These are phyloP conservation scores for Diplodia intermedia DNA, from an alignment of 2,329 filamentous ascomycete genomes.

Conservation along the genomic window DNA sequence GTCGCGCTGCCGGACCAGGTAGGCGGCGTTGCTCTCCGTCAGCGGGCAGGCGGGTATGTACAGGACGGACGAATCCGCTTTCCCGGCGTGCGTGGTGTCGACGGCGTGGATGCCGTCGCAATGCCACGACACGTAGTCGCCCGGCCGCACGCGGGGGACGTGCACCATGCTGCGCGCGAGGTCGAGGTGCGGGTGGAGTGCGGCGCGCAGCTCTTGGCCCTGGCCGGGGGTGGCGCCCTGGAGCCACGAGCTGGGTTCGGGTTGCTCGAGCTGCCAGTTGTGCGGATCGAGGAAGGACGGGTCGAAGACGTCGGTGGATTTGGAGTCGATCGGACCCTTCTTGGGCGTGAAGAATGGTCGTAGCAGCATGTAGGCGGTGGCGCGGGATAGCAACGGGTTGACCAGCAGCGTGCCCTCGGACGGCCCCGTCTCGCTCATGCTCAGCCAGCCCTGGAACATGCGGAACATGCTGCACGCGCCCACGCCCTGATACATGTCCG, in stretches of 20 bases:
- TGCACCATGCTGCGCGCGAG: slow-evolving; percentile 74
- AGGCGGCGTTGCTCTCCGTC: slow-evolving; percentile 75
- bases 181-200: slow-evolving; percentile 73
- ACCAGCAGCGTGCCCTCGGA: slow-evolving; percentile 82
- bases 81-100: slow-evolving; percentile 76
- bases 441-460: slow-evolving; percentile 89
- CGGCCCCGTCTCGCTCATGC: slow-evolving; percentile 75
- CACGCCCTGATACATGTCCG: slow-evolving; percentile 79
- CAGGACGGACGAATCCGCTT: slow-evolving; percentile 77
- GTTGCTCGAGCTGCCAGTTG: slow-evolving; percentile 67
- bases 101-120: slow-evolving; percentile 84
- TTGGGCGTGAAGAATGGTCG: slow-evolving; percentile 79
- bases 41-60: slow-evolving; percentile 89
- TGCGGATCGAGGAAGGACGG: slow-evolving; percentile 54
- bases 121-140: slow-evolving; percentile 81
- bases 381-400: slow-evolving; percentile 76
- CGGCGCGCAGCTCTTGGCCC: slow-evolving; percentile 70
- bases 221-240: slow-evolving; percentile 74
- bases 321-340: slow-evolving; percentile 47
- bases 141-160: slow-evolving; percentile 71
- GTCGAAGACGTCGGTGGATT: slow-evolving; percentile 48
- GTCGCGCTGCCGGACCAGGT: slow-evolving; percentile 73
- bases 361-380: slow-evolving; percentile 80
- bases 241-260: slow-evolving; percentile 63
- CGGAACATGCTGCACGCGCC: slow-evolving; percentile 86